Evolutionary conservation across 345 rosid species (phyloP).

Genomic region (Arabidopsis thaliana): DNA sequence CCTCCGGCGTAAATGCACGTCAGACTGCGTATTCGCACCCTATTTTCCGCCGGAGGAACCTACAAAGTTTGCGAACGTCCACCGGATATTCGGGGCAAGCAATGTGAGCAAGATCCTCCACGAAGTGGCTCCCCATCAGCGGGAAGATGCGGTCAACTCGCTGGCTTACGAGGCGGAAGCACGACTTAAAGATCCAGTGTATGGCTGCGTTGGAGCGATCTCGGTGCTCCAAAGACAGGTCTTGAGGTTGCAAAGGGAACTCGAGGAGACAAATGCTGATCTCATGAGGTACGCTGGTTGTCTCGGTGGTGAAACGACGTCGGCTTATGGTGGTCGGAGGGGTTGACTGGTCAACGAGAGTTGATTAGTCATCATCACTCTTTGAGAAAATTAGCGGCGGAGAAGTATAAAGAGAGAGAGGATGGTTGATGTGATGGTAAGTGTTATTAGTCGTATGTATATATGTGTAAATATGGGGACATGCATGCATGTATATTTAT

Average conservation of each 20-base stretch:
- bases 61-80: slow-evolving; percentile 68
- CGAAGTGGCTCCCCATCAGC: slow-evolving; percentile 61
- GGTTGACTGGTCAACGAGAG: slow-evolving; percentile 31
- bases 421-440: slow-evolving; percentile 26
- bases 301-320: slow-evolving; percentile 38
- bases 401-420: slow-evolving; percentile 10
- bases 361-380: slow-evolving; percentile 13
- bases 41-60: slow-evolving; percentile 78
- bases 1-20: slow-evolving; percentile 63
- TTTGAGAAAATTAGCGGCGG: slow-evolving; percentile 29
- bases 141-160: slow-evolving; percentile 71
- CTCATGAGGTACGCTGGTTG: slow-evolving; percentile 51
- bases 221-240: slow-evolving; percentile 69
- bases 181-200: slow-evolving; percentile 67
- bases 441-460: slow-evolving; percentile 7
- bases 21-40: slow-evolving; percentile 67
- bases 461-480: not conserved
- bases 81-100: slow-evolving; percentile 76
- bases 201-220: slow-evolving; percentile 75
- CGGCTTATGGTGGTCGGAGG: slow-evolving; percentile 39
- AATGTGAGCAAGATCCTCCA: slow-evolving; percentile 72
- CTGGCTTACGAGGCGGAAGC: slow-evolving; percentile 79
- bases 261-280: slow-evolving; percentile 68
- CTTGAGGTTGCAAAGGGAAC: slow-evolving; percentile 59
- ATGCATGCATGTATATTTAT: slow-evolving; percentile 1